phyloP scores from a whole-genome alignment of 73 alveolate genomes.

The Urostyla sp. region DNA sequence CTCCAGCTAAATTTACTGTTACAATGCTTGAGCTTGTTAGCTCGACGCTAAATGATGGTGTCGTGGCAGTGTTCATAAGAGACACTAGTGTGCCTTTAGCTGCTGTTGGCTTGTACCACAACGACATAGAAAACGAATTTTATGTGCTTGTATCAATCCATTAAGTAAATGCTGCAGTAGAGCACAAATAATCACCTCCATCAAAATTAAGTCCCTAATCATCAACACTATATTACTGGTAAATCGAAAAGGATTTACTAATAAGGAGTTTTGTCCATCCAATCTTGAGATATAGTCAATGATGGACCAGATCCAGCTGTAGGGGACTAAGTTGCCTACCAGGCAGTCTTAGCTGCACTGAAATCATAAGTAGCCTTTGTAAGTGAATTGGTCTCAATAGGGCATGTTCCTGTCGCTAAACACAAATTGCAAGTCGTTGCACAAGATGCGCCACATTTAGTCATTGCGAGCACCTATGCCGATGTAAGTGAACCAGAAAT shows the following conservation, averaged over 20 bases:
- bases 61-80: neutral
- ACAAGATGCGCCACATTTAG: constrained; percentile 33
- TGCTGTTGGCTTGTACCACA: constrained; percentile 2
- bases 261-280: constrained; percentile 36
- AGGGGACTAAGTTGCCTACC: constrained; percentile 20
- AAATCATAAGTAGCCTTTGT: constrained; percentile 11
- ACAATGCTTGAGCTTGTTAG: no score
- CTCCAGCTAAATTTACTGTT: constrained; percentile 2
- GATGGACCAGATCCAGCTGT: constrained; percentile 21
- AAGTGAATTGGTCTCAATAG: neutral
- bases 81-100: constrained; percentile 8
- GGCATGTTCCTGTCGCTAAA: constrained; percentile 10
- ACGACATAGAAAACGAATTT: constrained; percentile 9
- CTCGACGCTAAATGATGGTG: neutral
- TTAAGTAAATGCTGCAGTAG: constrained; percentile 29
- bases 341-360: constrained; percentile 14
- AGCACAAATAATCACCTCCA: neutral
- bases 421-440: constrained; percentile 19
- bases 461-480: neutral
- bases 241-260: neutral
- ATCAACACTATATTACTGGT: constrained; percentile 33
- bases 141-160: neutral
- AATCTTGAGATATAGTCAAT: constrained; percentile 24
- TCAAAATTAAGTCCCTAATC: constrained; percentile 30
- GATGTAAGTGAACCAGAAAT: neutral